Conservation (phyloP, 2,329 filamentous ascomycete species). For the Macrophomina tecta region DNA sequence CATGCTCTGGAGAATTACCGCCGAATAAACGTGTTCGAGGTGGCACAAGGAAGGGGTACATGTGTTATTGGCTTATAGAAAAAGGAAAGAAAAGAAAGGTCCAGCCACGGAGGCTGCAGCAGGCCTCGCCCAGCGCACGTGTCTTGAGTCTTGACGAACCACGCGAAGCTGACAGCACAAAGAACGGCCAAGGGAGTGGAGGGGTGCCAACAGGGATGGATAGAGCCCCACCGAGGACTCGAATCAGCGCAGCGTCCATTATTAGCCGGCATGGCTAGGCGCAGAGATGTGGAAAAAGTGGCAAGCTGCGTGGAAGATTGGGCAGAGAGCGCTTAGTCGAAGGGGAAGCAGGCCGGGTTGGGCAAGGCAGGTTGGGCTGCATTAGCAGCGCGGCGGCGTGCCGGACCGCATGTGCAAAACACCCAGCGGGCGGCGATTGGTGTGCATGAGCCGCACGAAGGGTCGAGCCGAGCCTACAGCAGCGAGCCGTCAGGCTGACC, state of each 20-base stretch:
- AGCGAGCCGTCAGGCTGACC: conserved; percentile 13
- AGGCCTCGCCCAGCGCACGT: conserved; percentile 17
- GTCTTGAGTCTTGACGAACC: conserved; percentile 20
- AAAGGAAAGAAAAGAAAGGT: conserved; percentile 5
- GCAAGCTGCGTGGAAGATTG: conserved; percentile 10
- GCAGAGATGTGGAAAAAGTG: conserved; percentile 12
- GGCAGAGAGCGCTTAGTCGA: conserved; percentile 18
- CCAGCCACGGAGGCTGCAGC: conserved; percentile 10
- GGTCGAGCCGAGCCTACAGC: conserved; percentile 26
- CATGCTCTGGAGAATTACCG: neutral
- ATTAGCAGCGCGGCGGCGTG: conserved; percentile 24
- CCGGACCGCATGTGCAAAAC: conserved; percentile 9
- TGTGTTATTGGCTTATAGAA: no score
- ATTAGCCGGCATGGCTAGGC: neutral
- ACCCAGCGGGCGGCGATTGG: conserved; percentile 12
- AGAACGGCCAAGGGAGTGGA: neutral
- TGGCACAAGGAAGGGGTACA: neutral
- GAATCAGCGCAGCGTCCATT: neutral
- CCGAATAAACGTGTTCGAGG: neutral
- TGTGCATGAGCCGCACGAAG: conserved; percentile 20
- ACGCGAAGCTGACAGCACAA: neutral
- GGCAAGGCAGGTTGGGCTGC: conserved; percentile 26
- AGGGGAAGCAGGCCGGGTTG: conserved; percentile 10
- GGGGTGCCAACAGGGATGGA: neutral
- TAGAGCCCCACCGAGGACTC: neutral